phyloP scores from a whole-genome alignment of 1,139 yeast genomes.

The Debaryomycetaceae sp. region DNA sequence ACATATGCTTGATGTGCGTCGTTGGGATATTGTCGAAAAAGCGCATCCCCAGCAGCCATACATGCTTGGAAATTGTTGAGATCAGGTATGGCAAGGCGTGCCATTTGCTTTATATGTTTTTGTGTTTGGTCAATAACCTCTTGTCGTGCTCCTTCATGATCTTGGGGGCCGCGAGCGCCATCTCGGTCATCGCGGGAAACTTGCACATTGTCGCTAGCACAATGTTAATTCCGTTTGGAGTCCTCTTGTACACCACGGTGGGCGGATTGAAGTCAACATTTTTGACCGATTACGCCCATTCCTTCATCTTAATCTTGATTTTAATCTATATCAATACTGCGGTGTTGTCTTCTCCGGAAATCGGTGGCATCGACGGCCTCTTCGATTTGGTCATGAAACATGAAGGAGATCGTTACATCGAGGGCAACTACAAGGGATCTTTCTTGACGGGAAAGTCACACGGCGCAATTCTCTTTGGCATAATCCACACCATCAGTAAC shows the following conservation, averaged over 20 bases:
- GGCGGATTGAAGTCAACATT: constrained; percentile 42
- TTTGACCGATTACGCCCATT: constrained; percentile 32
- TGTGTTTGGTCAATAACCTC: constrained; percentile 28
- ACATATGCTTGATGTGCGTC: constrained; percentile 24
- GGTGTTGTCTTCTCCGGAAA: constrained; percentile 19
- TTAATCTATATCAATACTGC: constrained; percentile 25
- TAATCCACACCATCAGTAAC: constrained; percentile 25
- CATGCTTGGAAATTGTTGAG: constrained; percentile 27
- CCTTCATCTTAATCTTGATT: constrained; percentile 29
- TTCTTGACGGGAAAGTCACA: constrained; percentile 30
- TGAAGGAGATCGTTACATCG: constrained; percentile 17
- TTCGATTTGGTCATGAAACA: constrained; percentile 18
- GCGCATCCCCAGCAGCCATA: constrained; percentile 26
- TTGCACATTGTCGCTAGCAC: constrained; percentile 29
- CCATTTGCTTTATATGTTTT: constrained; percentile 28
- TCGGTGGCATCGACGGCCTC: constrained; percentile 28
- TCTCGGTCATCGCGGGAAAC: constrained; percentile 30
- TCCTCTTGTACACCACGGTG: constrained; percentile 31
- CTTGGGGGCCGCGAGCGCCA: constrained; percentile 34
- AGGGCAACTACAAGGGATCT: constrained; percentile 32
- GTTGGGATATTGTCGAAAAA: constrained; percentile 28
- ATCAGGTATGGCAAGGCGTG: constrained; percentile 26
- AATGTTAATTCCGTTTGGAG: constrained; percentile 35
- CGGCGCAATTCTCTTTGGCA: constrained; percentile 26
- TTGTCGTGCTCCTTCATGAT: constrained; percentile 32